Conservation (phyloP, 2,329 filamentous ascomycete genomes). For the Talaromyces sp. region DNA sequence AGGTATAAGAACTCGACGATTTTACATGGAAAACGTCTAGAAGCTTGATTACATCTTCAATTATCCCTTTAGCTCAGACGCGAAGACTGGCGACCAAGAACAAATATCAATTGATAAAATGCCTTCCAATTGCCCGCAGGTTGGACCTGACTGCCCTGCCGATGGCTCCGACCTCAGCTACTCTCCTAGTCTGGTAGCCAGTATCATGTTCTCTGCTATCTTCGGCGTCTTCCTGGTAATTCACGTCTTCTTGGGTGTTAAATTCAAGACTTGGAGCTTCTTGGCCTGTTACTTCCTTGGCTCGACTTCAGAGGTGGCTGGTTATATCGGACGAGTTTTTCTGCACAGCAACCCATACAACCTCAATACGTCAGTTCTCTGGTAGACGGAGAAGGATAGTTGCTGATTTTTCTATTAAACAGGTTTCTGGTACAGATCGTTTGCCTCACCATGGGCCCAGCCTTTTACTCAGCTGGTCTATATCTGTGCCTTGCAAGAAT, state of each 20-base stretch:
- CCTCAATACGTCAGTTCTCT: neutral
- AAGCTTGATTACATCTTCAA: neutral
- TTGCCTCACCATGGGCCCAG: neutral
- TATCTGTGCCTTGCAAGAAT: conserved; percentile 3
- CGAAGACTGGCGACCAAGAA: neutral
- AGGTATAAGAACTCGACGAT: neutral
- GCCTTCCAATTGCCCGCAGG: neutral
- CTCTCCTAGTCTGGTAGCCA: neutral
- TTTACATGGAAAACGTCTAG: neutral
- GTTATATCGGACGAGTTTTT: conserved; percentile 2
- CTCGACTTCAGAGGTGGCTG: neutral
- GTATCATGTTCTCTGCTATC: neutral
- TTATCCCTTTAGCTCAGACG: neutral
- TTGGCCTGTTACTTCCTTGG: neutral
- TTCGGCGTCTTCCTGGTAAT: neutral
- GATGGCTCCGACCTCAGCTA: neutral
- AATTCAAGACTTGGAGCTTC: neutral
- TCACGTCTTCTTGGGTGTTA: neutral
- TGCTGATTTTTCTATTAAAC: neutral
- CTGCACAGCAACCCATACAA: neutral
- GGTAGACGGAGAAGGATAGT: neutral
- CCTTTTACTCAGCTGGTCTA: neutral
- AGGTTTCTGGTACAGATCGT: conserved; percentile 3
- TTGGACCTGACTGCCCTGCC: neutral
- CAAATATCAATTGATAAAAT: neutral